A percentile compares a stretch with the other conserved stretches of the same genome.
phyloP scores from a whole-genome alignment of 306 rosid genomes.

The Chamaecrista fasciculata region DNA sequence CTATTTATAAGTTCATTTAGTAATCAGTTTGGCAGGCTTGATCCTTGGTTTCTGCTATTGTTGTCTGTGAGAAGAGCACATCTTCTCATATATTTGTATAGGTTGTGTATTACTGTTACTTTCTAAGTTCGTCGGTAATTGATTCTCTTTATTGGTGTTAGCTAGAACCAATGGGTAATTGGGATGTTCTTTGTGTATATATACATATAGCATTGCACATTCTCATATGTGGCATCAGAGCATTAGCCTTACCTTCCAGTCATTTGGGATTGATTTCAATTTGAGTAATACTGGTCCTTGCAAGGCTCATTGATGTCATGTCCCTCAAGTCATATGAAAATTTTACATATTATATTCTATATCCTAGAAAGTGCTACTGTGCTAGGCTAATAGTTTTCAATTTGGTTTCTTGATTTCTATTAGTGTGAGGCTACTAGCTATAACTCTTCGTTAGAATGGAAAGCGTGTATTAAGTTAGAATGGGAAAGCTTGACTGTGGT shows the following conservation, averaged over 20 bases:
- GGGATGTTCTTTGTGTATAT: too few relatives aligned
- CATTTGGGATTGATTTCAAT: background rate
- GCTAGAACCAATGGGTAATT: too few relatives aligned
- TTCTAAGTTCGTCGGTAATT: too few relatives aligned
- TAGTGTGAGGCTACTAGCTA: background rate
- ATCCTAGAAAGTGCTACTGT: background rate
- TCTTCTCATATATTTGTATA: too few relatives aligned
- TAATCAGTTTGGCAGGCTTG: background rate
- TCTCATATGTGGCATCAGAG: too few relatives aligned
- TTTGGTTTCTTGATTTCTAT: background rate
- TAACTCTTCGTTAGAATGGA: too few relatives aligned
- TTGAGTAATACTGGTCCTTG: background rate
- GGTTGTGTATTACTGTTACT: too few relatives aligned
- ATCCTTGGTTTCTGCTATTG: background rate
- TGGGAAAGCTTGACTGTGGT: background rate
- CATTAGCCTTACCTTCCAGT: too few relatives aligned
- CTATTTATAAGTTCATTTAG: background rate
- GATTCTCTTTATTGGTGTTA: too few relatives aligned
- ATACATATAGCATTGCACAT: too few relatives aligned
- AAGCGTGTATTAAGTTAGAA: background rate
- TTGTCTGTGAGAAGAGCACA: too few relatives aligned
- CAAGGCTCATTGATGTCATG: background rate
- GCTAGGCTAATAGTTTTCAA: background rate
- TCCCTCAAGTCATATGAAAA: background rate
- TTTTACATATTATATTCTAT: background rate